A percentile compares a stretch with the other conserved stretches of the same genome.
Evolutionary conservation across 2,329 filamentous ascomycete genomes (phyloP).

Genomic region (Colletotrichum sp.): DNA sequence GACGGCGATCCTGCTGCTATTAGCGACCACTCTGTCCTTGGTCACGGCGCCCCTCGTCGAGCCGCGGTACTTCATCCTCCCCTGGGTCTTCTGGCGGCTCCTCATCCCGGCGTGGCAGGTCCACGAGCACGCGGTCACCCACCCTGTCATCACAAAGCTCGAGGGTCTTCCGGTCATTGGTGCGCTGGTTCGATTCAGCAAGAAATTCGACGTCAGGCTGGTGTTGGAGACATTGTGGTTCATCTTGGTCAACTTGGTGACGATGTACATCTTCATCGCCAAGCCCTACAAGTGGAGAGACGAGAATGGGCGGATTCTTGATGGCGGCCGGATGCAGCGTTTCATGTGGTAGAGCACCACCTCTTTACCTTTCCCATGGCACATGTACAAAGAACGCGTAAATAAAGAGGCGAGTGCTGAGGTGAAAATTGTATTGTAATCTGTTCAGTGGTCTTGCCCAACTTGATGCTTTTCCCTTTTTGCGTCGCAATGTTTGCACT

Average conservation of each 20-base stretch:
- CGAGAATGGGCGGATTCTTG: slow-evolving; percentile 55
- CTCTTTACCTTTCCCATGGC: too few relatives aligned
- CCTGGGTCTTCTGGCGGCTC: slow-evolving; percentile 92
- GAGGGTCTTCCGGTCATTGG: slow-evolving; percentile 1
- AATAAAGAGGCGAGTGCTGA: background rate
- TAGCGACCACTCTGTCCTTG: slow-evolving; percentile 77
- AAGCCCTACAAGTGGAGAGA: slow-evolving; percentile 71
- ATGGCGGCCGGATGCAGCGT: slow-evolving; percentile 67
- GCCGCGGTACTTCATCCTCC: slow-evolving; percentile 93
- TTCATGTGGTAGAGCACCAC: slow-evolving; percentile 74
- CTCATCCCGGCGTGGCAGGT: slow-evolving; percentile 65
- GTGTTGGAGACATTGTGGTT: slow-evolving; percentile 73
- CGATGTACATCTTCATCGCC: slow-evolving; percentile 74
- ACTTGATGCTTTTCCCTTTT: slow-evolving; percentile 7
- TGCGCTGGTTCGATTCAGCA: slow-evolving; percentile 11
- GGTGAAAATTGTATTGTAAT: background rate
- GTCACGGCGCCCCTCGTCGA: slow-evolving; percentile 92
- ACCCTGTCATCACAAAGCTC: background rate
- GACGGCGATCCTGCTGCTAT: slow-evolving; percentile 62
- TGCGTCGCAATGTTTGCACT: background rate
- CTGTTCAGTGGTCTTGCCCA: background rate
- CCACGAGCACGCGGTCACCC: background rate
- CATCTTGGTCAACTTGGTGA: slow-evolving; percentile 65
- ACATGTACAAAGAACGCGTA: background rate
- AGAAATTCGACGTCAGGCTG: slow-evolving; percentile 51